These are phyloP conservation scores for Apiospora saccharicola DNA, from an alignment of 2,329 filamentous ascomycete species.

Conservation along the genomic window DNA sequence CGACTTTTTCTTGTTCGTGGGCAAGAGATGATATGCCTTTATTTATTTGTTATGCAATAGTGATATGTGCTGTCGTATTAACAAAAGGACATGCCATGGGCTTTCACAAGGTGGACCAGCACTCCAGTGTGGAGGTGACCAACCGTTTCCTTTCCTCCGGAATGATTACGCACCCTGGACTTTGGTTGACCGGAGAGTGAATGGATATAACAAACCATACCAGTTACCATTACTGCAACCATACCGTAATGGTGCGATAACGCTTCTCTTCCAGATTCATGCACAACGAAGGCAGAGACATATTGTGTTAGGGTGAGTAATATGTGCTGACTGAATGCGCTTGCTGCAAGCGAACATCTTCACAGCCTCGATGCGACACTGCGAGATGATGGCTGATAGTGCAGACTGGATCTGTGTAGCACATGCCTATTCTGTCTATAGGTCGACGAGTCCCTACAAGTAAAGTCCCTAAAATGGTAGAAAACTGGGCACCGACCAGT, in stretches of 20 bases:
- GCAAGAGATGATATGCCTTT: not conserved
- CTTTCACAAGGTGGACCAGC: too few species aligned
- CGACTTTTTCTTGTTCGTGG: not conserved
- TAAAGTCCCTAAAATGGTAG: not conserved
- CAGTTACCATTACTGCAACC: not conserved
- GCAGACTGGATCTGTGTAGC: not conserved
- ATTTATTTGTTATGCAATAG: too few species aligned
- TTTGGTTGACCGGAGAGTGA: not conserved
- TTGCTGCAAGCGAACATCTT: not conserved
- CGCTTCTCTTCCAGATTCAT: not conserved
- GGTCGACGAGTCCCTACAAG: not conserved
- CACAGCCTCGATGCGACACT: not conserved
- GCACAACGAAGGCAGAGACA: not conserved
- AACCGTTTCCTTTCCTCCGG: not conserved
- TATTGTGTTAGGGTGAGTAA: not conserved
- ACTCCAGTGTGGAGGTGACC: not conserved
- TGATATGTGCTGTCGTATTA: too few species aligned
- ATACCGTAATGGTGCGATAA: not conserved
- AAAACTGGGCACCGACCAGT: not conserved
- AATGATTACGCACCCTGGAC: not conserved
- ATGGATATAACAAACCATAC: not conserved
- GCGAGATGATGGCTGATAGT: conserved; percentile 12
- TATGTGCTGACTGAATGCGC: not conserved
- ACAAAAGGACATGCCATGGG: too few species aligned
- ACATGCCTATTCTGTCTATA: not conserved